phyloP scores from a whole-genome alignment of 2,329 filamentous ascomycete species.

The Paecilomyces formosus region DNA sequence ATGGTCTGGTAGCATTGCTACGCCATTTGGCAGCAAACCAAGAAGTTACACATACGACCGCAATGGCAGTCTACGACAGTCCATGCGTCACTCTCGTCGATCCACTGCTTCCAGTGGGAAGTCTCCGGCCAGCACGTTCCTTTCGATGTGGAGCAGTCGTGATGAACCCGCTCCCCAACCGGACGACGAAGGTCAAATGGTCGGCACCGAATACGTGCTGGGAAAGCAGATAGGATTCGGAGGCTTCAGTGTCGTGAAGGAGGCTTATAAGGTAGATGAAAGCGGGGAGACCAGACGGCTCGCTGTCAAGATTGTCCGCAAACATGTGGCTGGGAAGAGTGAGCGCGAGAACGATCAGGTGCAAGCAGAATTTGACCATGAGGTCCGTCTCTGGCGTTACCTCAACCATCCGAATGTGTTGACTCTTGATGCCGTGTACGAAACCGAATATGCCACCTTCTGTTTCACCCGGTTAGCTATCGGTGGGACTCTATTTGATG shows the following conservation, averaged over 20 bases:
- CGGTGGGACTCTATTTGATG: slow-evolving; percentile 58
- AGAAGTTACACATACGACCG: slow-evolving; percentile 26
- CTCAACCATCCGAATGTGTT: slow-evolving; percentile 56
- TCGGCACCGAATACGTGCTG: slow-evolving; percentile 60
- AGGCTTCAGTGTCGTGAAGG: slow-evolving; percentile 60
- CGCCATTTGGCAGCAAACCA: slow-evolving; percentile 28
- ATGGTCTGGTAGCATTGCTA: slow-evolving; percentile 27
- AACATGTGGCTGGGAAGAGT: slow-evolving; percentile 46
- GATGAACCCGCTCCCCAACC: slow-evolving; percentile 42
- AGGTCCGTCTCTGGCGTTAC: slow-evolving; percentile 61
- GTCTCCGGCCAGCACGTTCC: slow-evolving; percentile 52
- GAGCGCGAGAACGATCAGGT: slow-evolving; percentile 58
- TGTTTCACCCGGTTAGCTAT: slow-evolving; percentile 59
- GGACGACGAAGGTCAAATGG: slow-evolving; percentile 61
- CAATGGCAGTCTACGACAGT: slow-evolving; percentile 26
- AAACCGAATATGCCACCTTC: slow-evolving; percentile 61
- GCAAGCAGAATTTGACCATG: slow-evolving; percentile 61
- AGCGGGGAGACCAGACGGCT: slow-evolving; percentile 44
- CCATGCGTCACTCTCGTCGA: slow-evolving; percentile 35
- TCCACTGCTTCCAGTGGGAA: slow-evolving; percentile 45
- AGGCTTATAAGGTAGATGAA: slow-evolving; percentile 56
- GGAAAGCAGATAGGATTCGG: slow-evolving; percentile 59
- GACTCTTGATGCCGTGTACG: slow-evolving; percentile 56
- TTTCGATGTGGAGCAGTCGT: slow-evolving; percentile 45
- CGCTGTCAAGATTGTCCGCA: slow-evolving; percentile 62